Percentiles rank a stretch among this genome's conserved stretches.
phyloP scores from a whole-genome alignment of 371 early-diverging fungal species.

The Rhizopus sp. region DNA sequence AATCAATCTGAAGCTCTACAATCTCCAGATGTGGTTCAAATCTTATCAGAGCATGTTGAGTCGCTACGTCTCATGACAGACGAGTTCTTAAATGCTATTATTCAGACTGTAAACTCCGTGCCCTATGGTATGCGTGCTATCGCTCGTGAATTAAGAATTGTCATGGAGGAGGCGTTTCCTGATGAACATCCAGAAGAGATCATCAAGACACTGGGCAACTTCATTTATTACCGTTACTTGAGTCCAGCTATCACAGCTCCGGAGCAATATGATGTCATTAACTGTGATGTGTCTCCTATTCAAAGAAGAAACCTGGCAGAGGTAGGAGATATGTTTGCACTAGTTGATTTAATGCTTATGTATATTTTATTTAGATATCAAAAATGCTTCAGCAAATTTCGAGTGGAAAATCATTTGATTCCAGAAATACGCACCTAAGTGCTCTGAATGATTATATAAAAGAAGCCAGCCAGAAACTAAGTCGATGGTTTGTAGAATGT shows the following conservation, averaged over 20 bases:
- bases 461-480: slow-evolving; percentile 71
- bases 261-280: slow-evolving; percentile 93
- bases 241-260: slow-evolving; percentile 98
- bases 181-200: slow-evolving; percentile 78
- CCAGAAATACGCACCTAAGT: slow-evolving; percentile 69
- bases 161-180: slow-evolving; percentile 84
- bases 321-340: slow-evolving; percentile 22
- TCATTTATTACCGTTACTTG: slow-evolving; percentile 96
- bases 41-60: slow-evolving; percentile 72
- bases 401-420: slow-evolving; percentile 73
- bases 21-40: slow-evolving; percentile 82
- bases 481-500: slow-evolving; percentile 76
- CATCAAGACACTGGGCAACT: slow-evolving; percentile 86
- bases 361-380: slow-evolving; percentile 52
- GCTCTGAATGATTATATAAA: slow-evolving; percentile 83
- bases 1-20: slow-evolving; percentile 80
- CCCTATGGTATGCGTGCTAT: slow-evolving; percentile 96
- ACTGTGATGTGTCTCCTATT: slow-evolving; percentile 75
- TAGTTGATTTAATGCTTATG: background rate
- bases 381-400: slow-evolving; percentile 94
- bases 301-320: slow-evolving; percentile 97
- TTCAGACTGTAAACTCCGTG: slow-evolving; percentile 76
- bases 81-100: slow-evolving; percentile 81
- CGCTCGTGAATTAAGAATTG: slow-evolving; percentile 84
- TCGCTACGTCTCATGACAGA: slow-evolving; percentile 79